Percentiles rank a stretch among this genome's conserved stretches.
Conservation (phyloP, 192 early-diverging fungal species). For the Phlyctochytrium planicorne region DNA sequence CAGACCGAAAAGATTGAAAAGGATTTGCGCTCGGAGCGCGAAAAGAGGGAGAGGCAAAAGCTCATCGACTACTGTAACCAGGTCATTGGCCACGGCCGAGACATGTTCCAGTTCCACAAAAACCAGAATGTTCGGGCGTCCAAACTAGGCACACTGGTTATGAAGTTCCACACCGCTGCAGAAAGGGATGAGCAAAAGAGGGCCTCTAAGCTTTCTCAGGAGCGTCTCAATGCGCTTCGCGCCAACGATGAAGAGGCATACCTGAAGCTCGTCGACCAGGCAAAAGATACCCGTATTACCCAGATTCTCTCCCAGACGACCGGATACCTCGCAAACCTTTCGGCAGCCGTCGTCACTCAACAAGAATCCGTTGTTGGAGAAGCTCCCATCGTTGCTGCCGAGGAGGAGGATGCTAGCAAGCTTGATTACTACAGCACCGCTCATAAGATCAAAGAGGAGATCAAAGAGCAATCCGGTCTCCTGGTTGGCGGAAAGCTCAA, state of each 20-base stretch:
- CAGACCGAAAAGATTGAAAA: slow-evolving; percentile 89
- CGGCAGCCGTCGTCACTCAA: slow-evolving; percentile 84
- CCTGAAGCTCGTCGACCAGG: slow-evolving; percentile 89
- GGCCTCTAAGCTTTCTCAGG: slow-evolving; percentile 77
- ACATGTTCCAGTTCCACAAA: slow-evolving; percentile 49
- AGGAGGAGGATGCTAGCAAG: slow-evolving; percentile 49
- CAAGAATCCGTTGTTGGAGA: slow-evolving; percentile 52
- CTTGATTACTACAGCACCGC: slow-evolving; percentile 81
- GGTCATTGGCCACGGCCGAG: slow-evolving; percentile 46
- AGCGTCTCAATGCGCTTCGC: slow-evolving; percentile 95
- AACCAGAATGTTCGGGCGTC: not conserved
- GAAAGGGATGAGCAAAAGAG: slow-evolving; percentile 95
- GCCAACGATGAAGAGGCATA: slow-evolving; percentile 98
- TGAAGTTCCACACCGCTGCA: slow-evolving; percentile 74
- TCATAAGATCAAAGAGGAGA: slow-evolving; percentile 80
- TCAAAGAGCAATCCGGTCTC: slow-evolving; percentile 77
- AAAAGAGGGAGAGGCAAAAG: slow-evolving; percentile 79
- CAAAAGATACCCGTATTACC: slow-evolving; percentile 94
- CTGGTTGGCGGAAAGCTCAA: slow-evolving; percentile 77
- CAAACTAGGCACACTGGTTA: slow-evolving; percentile 76
- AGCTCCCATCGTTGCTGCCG: slow-evolving; percentile 42
- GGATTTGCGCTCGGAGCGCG: slow-evolving; percentile 83
- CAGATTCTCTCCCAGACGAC: slow-evolving; percentile 90
- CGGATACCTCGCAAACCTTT: slow-evolving; percentile 77
- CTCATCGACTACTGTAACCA: slow-evolving; percentile 76